phyloP scores from a whole-genome alignment of 208 protist genomes.

The Wallacemonas sp. region DNA sequence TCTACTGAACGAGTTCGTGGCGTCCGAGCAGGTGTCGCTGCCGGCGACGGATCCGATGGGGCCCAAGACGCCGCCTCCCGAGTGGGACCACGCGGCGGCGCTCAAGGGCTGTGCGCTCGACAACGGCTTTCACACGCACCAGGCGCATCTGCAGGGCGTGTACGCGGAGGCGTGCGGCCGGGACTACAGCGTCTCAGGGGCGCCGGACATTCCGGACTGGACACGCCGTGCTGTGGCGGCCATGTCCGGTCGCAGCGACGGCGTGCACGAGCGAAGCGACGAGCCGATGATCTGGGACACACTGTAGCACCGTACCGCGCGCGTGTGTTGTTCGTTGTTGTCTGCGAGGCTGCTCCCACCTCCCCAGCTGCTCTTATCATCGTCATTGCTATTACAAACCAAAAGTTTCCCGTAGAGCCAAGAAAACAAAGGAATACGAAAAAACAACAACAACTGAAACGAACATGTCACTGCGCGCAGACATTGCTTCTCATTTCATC shows the following conservation, averaged over 20 bases:
- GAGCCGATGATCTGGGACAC: slow-evolving; percentile 36
- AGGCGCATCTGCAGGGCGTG: neutral
- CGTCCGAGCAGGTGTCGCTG: slow-evolving; percentile 30
- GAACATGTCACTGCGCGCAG: no score
- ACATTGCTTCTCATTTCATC: no score
- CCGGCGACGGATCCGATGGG: neutral
- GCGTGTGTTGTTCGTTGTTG: neutral
- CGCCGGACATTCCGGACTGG: neutral
- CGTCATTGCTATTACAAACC: neutral
- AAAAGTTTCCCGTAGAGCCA: no score
- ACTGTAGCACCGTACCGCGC: slow-evolving; percentile 13
- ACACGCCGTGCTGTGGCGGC: neutral
- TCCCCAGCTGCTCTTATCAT: neutral
- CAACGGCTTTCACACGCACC: slow-evolving; percentile 8
- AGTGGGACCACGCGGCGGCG: slow-evolving; percentile 12
- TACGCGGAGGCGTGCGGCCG: neutral
- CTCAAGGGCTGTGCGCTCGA: neutral
- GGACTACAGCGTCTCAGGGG: neutral
- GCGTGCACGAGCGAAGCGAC: neutral
- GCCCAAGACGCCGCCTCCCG: neutral
- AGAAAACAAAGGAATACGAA: no score
- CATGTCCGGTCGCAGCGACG: slow-evolving; percentile 5
- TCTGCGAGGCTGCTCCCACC: neutral
- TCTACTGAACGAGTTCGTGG: slow-evolving; percentile 54
- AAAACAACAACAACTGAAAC: no score